Percentiles rank a stretch among this genome's conserved stretches.
These are phyloP conservation scores for Haberlea rhodopensis DNA, from an alignment of 257 asterid species.

Conservation along the genomic window DNA sequence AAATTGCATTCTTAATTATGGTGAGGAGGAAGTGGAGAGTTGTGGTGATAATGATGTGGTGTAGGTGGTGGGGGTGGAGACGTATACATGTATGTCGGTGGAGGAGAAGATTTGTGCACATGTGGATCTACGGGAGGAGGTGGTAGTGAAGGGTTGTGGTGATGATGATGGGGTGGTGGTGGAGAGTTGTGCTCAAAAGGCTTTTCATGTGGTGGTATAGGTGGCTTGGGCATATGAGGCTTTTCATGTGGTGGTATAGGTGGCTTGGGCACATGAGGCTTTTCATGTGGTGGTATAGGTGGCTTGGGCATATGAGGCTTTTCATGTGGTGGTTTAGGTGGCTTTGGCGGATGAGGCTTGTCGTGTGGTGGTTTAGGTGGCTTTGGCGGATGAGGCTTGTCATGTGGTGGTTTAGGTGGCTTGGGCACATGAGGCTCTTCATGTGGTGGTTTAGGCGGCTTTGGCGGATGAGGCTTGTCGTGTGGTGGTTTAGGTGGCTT, in stretches of 20 bases:
- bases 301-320: conserved; percentile 16
- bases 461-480: too few relatives aligned
- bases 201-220: conserved; percentile 7
- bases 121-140: background rate
- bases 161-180: conserved; percentile 17
- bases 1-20: too few relatives aligned
- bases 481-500: too few relatives aligned
- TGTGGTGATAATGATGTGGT: background rate
- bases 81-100: too few relatives aligned
- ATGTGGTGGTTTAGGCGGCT: too few relatives aligned
- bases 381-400: too few relatives aligned
- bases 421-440: too few relatives aligned
- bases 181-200: conserved; percentile 14
- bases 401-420: too few relatives aligned
- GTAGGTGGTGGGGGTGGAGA: background rate
- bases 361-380: too few relatives aligned
- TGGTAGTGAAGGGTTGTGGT: conserved; percentile 16
- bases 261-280: conserved; percentile 11
- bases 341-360: background rate
- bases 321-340: conserved; percentile 5
- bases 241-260: conserved; percentile 19
- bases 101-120: background rate
- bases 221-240: background rate
- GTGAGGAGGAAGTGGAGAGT: conserved; percentile 22
- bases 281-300: conserved; percentile 13